Conservation (phyloP, 345 rosid genomes). For the Lumnitzera littorea region DNA sequence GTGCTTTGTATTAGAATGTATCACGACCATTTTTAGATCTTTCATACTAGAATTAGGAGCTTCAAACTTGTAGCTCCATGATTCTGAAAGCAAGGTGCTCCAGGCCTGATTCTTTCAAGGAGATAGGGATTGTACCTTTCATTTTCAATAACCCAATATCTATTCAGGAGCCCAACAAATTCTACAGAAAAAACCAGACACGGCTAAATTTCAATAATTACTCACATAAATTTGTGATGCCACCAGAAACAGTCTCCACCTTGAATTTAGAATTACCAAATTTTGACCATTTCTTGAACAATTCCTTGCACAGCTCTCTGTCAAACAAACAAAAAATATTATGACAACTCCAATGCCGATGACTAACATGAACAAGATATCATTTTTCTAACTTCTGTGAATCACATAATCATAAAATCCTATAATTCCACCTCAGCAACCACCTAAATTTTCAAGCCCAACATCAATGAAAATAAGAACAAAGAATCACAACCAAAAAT, state of each 20-base stretch:
- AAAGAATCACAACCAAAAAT: too few species aligned
- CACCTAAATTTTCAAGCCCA: too few species aligned
- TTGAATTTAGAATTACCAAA: constrained; percentile 58
- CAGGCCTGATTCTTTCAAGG: too few species aligned
- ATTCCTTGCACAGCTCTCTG: constrained; percentile 78
- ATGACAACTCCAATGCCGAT: background rate
- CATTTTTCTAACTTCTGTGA: background rate
- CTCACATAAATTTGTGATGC: constrained; percentile 92
- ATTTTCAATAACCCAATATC: too few species aligned
- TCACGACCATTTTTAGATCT: too few species aligned
- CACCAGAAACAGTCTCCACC: constrained; percentile 78
- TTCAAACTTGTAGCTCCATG: too few species aligned
- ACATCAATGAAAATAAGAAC: too few species aligned
- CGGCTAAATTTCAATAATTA: background rate
- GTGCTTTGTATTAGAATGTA: too few species aligned
- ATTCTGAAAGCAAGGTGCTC: too few species aligned
- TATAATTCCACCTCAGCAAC: background rate
- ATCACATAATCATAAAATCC: background rate
- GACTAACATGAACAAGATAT: background rate
- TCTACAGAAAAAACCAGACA: background rate
- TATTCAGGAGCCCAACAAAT: too few species aligned
- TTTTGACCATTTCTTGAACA: constrained; percentile 70
- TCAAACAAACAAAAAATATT: constrained; percentile 9
- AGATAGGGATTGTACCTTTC: too few species aligned
- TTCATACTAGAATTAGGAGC: too few species aligned